A percentile compares a stretch with the other conserved stretches of the same genome.
phyloP scores from a whole-genome alignment of 108 stramenopile genomes.

The Schizochytrium sp. region DNA sequence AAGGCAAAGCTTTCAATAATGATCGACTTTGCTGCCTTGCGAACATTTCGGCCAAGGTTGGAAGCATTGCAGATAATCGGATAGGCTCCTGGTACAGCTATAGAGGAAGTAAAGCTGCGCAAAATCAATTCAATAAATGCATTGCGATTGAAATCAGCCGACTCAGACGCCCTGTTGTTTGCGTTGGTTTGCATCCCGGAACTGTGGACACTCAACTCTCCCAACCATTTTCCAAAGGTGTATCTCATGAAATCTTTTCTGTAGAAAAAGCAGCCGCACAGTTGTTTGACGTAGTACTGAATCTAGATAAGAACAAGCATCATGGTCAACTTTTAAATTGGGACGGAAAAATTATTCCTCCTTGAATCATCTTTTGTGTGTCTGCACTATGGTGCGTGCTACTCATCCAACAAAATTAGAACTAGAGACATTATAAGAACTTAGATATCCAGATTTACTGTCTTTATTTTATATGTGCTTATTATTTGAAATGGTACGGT shows the following conservation, averaged over 20 bases:
- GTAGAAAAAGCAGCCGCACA: constrained; percentile 76
- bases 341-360: constrained; percentile 22
- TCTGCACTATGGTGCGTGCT: too few relatives aligned
- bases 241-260: constrained; percentile 83
- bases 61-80: constrained; percentile 88
- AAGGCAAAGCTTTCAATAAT: not conserved
- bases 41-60: constrained; percentile 89
- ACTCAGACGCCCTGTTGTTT: constrained; percentile 72
- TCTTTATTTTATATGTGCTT: too few relatives aligned
- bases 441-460: too few relatives aligned
- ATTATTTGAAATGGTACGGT: too few relatives aligned
- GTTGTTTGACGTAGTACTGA: constrained; percentile 77
- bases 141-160: constrained; percentile 84
- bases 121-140: constrained; percentile 87
- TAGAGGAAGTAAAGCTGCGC: constrained; percentile 86
- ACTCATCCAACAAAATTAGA: too few relatives aligned
- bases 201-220: constrained; percentile 91
- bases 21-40: constrained; percentile 76
- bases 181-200: constrained; percentile 88
- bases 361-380: not conserved
- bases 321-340: constrained; percentile 43
- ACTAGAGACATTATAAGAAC: too few relatives aligned
- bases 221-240: constrained; percentile 87
- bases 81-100: constrained; percentile 94
- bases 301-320: constrained; percentile 73